A percentile compares a stretch with the other conserved stretches of the same genome.
Conservation (phyloP, 2,329 filamentous ascomycete species). For the Phyllosticta citrichinensis region DNA sequence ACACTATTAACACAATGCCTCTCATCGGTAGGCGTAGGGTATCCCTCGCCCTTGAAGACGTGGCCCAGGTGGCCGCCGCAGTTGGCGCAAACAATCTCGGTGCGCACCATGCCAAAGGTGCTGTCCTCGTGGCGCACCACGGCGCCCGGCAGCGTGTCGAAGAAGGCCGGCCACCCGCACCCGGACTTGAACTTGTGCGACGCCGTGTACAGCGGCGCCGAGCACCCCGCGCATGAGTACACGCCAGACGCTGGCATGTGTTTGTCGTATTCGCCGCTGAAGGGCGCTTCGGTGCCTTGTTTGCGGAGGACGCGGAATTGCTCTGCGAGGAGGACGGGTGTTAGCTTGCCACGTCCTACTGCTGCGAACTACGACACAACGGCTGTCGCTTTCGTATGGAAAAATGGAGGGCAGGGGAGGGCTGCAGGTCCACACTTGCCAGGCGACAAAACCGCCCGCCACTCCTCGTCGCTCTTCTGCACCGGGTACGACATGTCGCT, state of each 20-base stretch:
- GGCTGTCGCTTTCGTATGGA: too few relatives aligned
- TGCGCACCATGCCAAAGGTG: constrained; percentile 71
- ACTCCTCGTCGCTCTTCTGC: constrained; percentile 71
- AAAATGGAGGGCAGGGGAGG: background rate
- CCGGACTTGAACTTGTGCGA: constrained; percentile 92
- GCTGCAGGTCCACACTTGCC: constrained; percentile 36
- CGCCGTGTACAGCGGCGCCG: constrained; percentile 82
- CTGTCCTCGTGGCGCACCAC: constrained; percentile 73
- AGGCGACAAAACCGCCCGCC: constrained; percentile 72
- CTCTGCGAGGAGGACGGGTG: constrained; percentile 27
- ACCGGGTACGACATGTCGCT: constrained; percentile 56
- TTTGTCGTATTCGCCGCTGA: constrained; percentile 76
- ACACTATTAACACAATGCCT: constrained; percentile 94
- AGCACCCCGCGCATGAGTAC: constrained; percentile 81
- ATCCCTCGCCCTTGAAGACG: constrained; percentile 86
- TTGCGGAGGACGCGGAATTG: constrained; percentile 90
- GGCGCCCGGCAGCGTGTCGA: constrained; percentile 85
- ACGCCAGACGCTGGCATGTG: constrained; percentile 67
- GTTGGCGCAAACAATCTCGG: constrained; percentile 88
- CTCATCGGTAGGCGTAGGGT: constrained; percentile 80
- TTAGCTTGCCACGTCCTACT: too few relatives aligned
- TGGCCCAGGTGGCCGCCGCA: constrained; percentile 89
- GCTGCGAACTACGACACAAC: too few relatives aligned
- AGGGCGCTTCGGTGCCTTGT: constrained; percentile 80
- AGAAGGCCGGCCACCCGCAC: constrained; percentile 97